phyloP scores from a whole-genome alignment of 2,329 filamentous ascomycete genomes.

The Xylariales sp. region DNA sequence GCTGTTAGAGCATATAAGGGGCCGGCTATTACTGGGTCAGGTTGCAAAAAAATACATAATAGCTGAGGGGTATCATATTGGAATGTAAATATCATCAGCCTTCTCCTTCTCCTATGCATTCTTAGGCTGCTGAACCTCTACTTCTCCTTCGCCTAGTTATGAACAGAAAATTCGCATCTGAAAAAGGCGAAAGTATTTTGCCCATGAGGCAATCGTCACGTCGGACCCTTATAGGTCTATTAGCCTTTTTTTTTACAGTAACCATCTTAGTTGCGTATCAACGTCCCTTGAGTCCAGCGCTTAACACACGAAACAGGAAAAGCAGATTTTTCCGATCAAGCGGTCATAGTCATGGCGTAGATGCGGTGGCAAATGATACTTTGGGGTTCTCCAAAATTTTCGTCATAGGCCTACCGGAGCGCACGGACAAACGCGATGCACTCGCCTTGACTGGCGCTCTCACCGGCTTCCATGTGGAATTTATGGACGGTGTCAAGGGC shows the following conservation, averaged over 20 bases:
- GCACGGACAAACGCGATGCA: conserved; percentile 62
- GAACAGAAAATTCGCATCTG: neutral
- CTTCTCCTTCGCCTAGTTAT: neutral
- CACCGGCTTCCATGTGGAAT: conserved; percentile 57
- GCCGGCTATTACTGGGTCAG: no score
- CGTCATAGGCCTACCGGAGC: conserved; percentile 58
- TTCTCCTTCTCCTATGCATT: neutral
- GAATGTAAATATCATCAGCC: neutral
- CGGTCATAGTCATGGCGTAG: neutral
- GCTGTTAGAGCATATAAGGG: neutral
- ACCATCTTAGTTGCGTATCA: neutral
- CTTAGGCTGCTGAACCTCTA: neutral
- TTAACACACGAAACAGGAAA: neutral
- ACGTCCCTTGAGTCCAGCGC: neutral
- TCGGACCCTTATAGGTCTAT: conserved; percentile 10
- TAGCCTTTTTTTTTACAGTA: conserved; percentile 9
- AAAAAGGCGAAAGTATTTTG: neutral
- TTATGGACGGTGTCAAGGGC: conserved; percentile 57
- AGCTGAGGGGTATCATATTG: no score
- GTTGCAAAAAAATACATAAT: no score
- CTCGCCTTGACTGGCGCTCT: conserved; percentile 57
- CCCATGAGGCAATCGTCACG: conserved; percentile 19
- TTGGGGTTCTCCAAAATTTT: conserved; percentile 51
- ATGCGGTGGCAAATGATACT: conserved; percentile 42
- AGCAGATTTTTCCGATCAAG: neutral